Evolutionary conservation across 495 filamentous ascomycete species (phyloP), one percentile per base, ranked within the genome.

Genomic region (Penicillium chermesinum): DNA sequence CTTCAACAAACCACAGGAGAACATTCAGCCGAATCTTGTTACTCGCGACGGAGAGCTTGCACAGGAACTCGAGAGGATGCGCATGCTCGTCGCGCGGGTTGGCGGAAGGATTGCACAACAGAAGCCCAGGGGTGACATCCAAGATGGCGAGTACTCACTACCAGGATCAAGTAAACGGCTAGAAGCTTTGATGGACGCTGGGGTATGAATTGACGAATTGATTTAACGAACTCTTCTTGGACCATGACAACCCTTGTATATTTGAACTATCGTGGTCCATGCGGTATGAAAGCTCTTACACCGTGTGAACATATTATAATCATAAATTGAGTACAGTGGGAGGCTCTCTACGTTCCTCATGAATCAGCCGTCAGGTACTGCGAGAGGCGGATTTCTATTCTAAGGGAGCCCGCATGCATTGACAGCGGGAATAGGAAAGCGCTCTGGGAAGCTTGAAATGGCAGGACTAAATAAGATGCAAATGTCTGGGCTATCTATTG

Each of bases 11-110:
- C 74, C 79, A 1, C 68, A 73, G 39, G 58, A 71, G 30, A 74
- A 72, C 37, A 78, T 95, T 18, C 88, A 95, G 57, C 82, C 83
- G 17, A 94, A 91, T 64, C 68, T 95, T 14, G 75, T 89, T 8
- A 86, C 80, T 12, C 77, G 79, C 36, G 83, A 88, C 63, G 85
- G 84, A n/a, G 81, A 84, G 53, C 61, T 95, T 17, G 79, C 81
- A 51, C 69, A 73, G 34, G 89, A 94, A 64, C 58, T 95, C 52
- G 80, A 86, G 57, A 82, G 77, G 53, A 91, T 88, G 82, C 77
- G 84, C 32, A 78, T 88, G 62, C 68, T 95, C 48, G 80, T 86
- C 36, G 81, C 83, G 15, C 76, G 87, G 37, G 84, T 91, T 19
- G 78, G 80, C 2, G 85, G 75, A 2, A 72, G 85, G 43, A 70